Evolutionary conservation across 176 grass and related monocot species (phyloP).

Genomic region (Canna indica): DNA sequence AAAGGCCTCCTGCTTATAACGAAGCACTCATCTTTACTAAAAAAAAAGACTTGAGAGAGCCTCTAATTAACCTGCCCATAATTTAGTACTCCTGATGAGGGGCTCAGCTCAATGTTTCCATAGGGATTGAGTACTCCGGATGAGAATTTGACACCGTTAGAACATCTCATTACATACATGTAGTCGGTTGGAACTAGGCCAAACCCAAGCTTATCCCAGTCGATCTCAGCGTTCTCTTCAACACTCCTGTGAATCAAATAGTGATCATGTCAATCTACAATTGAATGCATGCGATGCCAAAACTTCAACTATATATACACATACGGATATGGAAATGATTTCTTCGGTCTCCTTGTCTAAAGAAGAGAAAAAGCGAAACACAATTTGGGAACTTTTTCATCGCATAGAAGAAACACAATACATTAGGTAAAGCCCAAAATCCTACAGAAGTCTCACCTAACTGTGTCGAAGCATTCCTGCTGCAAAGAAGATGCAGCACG

Average conservation of each 20-base stretch:
- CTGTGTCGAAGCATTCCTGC: not conserved
- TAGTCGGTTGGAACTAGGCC: conserved; percentile 60
- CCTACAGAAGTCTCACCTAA: not conserved
- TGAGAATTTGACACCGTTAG: conserved; percentile 29
- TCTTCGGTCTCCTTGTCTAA: too few species aligned
- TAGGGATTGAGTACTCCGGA: conserved; percentile 57
- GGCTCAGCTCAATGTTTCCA: conserved; percentile 91
- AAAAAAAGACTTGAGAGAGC: too few species aligned
- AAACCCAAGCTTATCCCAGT: conserved; percentile 90
- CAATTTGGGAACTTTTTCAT: too few species aligned
- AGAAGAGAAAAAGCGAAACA: too few species aligned
- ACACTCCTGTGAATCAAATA: conserved; percentile 30
- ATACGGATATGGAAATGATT: too few species aligned
- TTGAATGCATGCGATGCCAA: too few species aligned
- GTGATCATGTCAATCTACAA: not conserved
- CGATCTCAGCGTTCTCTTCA: conserved; percentile 54
- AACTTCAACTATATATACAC: too few species aligned
- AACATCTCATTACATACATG: conserved; percentile 79
- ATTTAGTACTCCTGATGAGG: conserved; percentile 76
- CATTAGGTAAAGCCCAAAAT: not conserved
- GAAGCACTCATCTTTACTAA: too few species aligned
- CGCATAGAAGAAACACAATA: not conserved
- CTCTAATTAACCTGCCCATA: conserved; percentile 89
- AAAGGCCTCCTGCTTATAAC: too few species aligned
- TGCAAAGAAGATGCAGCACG: conserved; percentile 1